Evolutionary conservation across 2,329 filamentous ascomycete species (phyloP), one percentile per base, ranked within the genome.

Genomic region (Colletotrichum brevisporum): DNA sequence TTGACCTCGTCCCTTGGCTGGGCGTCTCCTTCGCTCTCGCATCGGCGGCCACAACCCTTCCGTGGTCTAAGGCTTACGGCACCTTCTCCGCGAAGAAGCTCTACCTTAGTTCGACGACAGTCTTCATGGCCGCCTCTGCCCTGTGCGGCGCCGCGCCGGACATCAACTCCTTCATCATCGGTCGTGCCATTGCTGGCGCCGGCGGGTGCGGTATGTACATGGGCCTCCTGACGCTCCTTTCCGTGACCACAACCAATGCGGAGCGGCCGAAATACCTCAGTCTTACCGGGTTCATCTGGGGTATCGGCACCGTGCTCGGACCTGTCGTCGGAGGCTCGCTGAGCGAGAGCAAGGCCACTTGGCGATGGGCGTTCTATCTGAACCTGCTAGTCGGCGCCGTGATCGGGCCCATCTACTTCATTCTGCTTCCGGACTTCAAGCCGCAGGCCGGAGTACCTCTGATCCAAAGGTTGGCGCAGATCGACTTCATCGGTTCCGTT

Each of bases 361-460:
- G 83, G 83, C 65, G 83, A 60, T 82, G 78, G 78, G 75, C 77
- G 1, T 83, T 83, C 58, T 89, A 89, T 71, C 84, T 88, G 74
- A 88, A 88, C 67, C 76, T 88, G 6, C 77, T 84, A 54, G 82
- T 83, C 15, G 85, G 76, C n/a, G 83, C 74, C 10, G 61, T 78
- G 73, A 63, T 73, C 12, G 64, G 71, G 2, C 77, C 78, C 9
- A 36, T 36, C 3, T 36, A 36, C 31, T 36, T 36, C 31, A 36
- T 36, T 36, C 31, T 36, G 31, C 31, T 36, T 4, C 31, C 31
- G 4, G 31, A 36, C 2, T 36, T 36, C 31, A 36, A 36, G 31
- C 31, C 31, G 6, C 31, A 36, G 10, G 31, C 31, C 8, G 31
- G 31, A 36, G 31, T 36, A 36, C 31, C 31, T 2, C 10, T 36